Evolutionary conservation across 495 filamentous ascomycete genomes (phyloP).

Genomic region (Thozetella sp.): DNA sequence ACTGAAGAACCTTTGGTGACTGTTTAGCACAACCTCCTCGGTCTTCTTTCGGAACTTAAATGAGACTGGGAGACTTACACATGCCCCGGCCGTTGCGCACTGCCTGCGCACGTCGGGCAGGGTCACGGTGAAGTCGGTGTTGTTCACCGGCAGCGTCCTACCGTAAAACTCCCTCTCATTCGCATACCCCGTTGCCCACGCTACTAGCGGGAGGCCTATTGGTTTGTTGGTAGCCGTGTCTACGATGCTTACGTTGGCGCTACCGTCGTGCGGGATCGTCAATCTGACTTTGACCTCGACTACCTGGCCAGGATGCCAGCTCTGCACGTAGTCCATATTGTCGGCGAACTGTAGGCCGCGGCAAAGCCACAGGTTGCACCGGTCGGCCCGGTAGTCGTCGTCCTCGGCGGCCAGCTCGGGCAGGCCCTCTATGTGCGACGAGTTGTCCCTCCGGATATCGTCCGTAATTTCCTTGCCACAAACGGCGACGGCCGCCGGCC

Average conservation of each 20-base stretch:
- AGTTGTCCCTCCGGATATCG: constrained; percentile 57
- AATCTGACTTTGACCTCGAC: constrained; percentile 58
- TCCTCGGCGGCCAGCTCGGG: constrained; percentile 54
- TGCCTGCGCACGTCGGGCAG: constrained; percentile 57
- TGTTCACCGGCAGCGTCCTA: constrained; percentile 47
- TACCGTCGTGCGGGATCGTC: constrained; percentile 58
- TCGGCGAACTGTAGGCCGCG: constrained; percentile 67
- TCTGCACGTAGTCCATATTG: constrained; percentile 62
- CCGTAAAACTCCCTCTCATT: constrained; percentile 22
- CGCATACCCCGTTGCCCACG: constrained; percentile 42
- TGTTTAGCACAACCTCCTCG: too few relatives aligned
- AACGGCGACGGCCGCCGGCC: constrained; percentile 51
- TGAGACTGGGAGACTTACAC: constrained; percentile 26
- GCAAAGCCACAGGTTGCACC: constrained; percentile 64
- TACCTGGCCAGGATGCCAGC: constrained; percentile 55
- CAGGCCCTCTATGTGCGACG: constrained; percentile 62
- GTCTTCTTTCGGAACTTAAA: neutral
- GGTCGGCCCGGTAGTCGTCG: constrained; percentile 50
- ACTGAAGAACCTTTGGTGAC: constrained; percentile 54
- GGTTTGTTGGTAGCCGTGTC: constrained; percentile 57
- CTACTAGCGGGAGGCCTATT: constrained; percentile 49
- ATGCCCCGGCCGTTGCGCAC: constrained; percentile 59
- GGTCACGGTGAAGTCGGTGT: constrained; percentile 63
- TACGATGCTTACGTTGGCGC: constrained; percentile 65
- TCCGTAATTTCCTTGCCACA: constrained; percentile 60